phyloP scores from a whole-genome alignment of 441 rosid species.

The Geranium incanum region DNA sequence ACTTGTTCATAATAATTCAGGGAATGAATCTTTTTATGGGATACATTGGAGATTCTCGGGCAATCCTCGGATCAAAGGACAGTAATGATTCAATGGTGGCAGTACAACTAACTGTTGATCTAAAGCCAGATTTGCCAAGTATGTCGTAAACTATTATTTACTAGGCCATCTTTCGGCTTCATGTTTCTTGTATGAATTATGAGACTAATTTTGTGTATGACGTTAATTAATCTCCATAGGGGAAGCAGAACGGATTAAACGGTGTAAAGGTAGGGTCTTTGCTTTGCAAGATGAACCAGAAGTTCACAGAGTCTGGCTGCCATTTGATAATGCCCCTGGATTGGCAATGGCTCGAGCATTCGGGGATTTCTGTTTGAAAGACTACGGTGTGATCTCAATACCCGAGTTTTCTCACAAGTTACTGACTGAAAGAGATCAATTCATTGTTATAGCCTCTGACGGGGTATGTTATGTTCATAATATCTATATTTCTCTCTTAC shows the following conservation, averaged over 20 bases:
- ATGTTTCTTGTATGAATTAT: background rate
- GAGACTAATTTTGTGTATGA: conserved; percentile 15
- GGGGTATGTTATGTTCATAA: conserved; percentile 54
- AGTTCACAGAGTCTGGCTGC: conserved; percentile 95
- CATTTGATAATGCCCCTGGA: conserved; percentile 96
- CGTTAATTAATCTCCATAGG: conserved; percentile 32
- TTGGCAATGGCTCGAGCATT: conserved; percentile 99
- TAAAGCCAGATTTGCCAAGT: conserved; percentile 97
- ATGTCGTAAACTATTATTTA: conserved; percentile 20
- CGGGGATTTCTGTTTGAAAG: conserved; percentile 97
- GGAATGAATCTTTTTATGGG: conserved; percentile 90
- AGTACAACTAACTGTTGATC: conserved; percentile 80
- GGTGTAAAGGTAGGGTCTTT: conserved; percentile 91
- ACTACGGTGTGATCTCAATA: conserved; percentile 87
- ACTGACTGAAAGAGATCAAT: conserved; percentile 81
- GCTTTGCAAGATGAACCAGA: conserved; percentile 98
- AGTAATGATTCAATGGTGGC: conserved; percentile 66
- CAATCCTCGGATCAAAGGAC: conserved; percentile 82
- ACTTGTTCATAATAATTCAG: conserved; percentile 24
- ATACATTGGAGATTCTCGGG: conserved; percentile 89
- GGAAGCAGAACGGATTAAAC: conserved; percentile 92
- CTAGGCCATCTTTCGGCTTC: background rate
- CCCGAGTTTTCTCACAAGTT: conserved; percentile 81
- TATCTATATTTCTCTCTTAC: background rate
- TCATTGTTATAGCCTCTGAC: conserved; percentile 92